Conservation (phyloP, 2,329 filamentous ascomycete species). For the Triangularia verruculosa region DNA sequence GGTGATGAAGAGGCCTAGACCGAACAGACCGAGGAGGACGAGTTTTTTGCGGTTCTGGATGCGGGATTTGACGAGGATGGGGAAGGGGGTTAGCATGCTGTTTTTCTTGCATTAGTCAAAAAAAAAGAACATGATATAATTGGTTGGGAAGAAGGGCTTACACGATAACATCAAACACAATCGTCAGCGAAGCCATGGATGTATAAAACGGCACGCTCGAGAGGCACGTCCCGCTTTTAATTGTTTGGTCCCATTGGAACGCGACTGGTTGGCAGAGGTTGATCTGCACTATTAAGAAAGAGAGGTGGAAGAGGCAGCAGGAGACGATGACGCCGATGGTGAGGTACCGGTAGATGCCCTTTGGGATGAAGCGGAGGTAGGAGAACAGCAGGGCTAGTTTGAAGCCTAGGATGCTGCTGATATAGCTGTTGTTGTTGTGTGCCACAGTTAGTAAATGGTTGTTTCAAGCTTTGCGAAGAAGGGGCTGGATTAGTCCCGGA, state of each 20-base stretch:
- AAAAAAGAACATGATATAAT: too few relatives aligned
- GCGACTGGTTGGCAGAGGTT: slow-evolving; percentile 38
- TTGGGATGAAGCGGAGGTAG: slow-evolving; percentile 44
- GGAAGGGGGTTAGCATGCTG: slow-evolving; percentile 43
- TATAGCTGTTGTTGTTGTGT: slow-evolving; percentile 35
- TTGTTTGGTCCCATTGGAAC: slow-evolving; percentile 41
- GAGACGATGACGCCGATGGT: slow-evolving; percentile 37
- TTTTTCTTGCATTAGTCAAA: too few relatives aligned
- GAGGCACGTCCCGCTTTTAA: slow-evolving; percentile 40
- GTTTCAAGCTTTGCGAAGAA: neutral
- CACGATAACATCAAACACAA: slow-evolving; percentile 42
- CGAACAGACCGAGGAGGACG: slow-evolving; percentile 43
- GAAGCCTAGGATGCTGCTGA: slow-evolving; percentile 44
- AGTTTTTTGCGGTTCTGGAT: slow-evolving; percentile 41
- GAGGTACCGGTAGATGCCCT: slow-evolving; percentile 33
- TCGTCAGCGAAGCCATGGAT: slow-evolving; percentile 39
- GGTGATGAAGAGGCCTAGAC: slow-evolving; percentile 50
- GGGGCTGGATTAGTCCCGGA: too few relatives aligned
- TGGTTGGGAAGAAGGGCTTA: slow-evolving; percentile 27
- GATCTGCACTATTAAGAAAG: slow-evolving; percentile 37
- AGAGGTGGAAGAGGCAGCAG: slow-evolving; percentile 39
- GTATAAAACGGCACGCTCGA: slow-evolving; percentile 43
- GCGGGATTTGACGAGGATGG: slow-evolving; percentile 37
- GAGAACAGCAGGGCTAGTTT: slow-evolving; percentile 45
- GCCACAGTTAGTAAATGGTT: neutral